Conservation (phyloP, 2,329 filamentous ascomycete genomes). For the Colletotrichum incanum region DNA sequence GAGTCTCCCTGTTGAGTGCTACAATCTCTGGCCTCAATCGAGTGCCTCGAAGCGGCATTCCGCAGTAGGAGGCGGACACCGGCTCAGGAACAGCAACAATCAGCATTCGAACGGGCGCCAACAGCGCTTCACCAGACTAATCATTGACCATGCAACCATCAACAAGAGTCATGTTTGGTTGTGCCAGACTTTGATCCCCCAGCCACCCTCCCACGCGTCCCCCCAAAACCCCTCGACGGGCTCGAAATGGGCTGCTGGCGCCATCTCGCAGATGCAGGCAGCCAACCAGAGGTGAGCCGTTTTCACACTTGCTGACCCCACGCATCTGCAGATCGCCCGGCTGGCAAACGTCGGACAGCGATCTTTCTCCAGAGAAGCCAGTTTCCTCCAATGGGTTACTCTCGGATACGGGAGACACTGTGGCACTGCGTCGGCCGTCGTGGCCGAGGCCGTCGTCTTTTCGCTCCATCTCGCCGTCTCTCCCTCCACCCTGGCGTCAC, state of each 20-base stretch:
- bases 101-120: conserved; percentile 29
- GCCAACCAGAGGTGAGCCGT: conserved; percentile 34
- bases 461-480: conserved; percentile 15
- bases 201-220: neutral
- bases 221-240: conserved; percentile 9
- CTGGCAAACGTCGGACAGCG: conserved; percentile 22
- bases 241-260: conserved; percentile 17
- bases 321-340: conserved; percentile 37
- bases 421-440: neutral
- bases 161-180: neutral
- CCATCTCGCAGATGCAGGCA: conserved; percentile 16
- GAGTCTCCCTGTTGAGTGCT: neutral
- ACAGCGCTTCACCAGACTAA: conserved; percentile 31
- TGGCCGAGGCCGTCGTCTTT: conserved; percentile 2
- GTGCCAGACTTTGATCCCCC: conserved; percentile 15
- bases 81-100: conserved; percentile 38
- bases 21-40: conserved; percentile 14
- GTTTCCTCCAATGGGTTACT: conserved; percentile 32
- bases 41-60: neutral
- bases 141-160: neutral
- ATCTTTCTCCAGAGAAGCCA: conserved; percentile 21
- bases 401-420: conserved; percentile 16
- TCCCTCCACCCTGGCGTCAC: conserved; percentile 13
- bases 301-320: conserved; percentile 24
- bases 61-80: conserved; percentile 1